Base-by-base conservation (phyloP, 805 yeast species). In the Schwanniomyces occidentalis region DNA sequence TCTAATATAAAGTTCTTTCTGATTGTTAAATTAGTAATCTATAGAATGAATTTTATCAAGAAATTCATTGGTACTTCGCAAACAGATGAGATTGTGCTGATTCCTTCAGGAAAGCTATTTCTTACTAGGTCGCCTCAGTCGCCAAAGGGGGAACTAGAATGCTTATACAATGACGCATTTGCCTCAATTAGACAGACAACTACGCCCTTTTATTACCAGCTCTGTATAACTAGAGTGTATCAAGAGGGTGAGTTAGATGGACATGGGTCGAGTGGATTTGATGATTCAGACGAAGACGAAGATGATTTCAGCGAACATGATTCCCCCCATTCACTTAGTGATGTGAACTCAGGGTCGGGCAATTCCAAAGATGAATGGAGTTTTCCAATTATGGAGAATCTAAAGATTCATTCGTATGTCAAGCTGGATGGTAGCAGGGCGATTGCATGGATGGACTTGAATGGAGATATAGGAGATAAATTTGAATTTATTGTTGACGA, bases 101-200 rank as follows among this genome's bases (percentile, higher is more conserved):
- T 93, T 31, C 87, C 95, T 2, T 74, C 83, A 0, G 98, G 97
- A 3, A 82, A 81, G 60, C 71, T 91, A 30, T 85, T 71, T 52
- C 68, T 91, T 28, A 73, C 84, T 12, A 68, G 98, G 31, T 72
- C 85, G 1, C 84, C 85, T 5, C 73, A 71, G 15, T 85, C 95
- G 2, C 96, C 96, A 8, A 87, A 88, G 55, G 90, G 96, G 6
- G 89, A 80, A 16, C 68, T 80, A 22, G 97, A 93, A 58, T 83
- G 90, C 49, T 68, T 88, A 14, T 90, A 80, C 58, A 82, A 78
- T 40, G 95, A 87, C 47, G 90, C 95, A 2, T 78, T 79, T 24
- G 79, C 91, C 9, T 65, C 81, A 2, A 79, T 91, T 31, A 71
- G 87, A 25, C 78, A 77, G 40, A 79, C 90, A 1, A 69, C 85